These are phyloP conservation scores for Starmerella floris DNA, from an alignment of 805 yeast species.

Conservation along the genomic window DNA sequence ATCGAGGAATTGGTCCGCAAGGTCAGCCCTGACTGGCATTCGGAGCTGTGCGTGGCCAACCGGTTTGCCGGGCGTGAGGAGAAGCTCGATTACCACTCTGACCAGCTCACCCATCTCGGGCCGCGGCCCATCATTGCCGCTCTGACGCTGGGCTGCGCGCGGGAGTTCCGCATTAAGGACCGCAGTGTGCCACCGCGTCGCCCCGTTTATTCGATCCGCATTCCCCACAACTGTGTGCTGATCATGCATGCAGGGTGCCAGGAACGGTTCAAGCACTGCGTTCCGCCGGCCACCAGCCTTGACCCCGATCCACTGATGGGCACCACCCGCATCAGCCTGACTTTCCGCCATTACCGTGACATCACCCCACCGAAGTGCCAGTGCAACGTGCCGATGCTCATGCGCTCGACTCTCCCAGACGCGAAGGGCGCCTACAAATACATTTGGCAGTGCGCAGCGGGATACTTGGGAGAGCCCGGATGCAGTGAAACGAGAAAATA, in stretches of 20 bases:
- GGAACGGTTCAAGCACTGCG: conserved; percentile 57
- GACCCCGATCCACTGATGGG: conserved; percentile 40
- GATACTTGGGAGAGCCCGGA: conserved; percentile 20
- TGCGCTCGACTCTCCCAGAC: conserved; percentile 41
- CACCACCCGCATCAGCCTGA: conserved; percentile 44
- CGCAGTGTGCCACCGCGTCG: conserved; percentile 13
- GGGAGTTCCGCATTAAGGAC: conserved; percentile 47
- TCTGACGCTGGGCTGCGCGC: conserved; percentile 51
- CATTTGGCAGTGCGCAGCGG: conserved; percentile 50
- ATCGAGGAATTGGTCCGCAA: conserved; percentile 33
- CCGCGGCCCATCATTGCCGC: conserved; percentile 60
- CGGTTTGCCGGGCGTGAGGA: conserved; percentile 38
- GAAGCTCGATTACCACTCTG: conserved; percentile 64
- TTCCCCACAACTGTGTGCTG: conserved; percentile 56
- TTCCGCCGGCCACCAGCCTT: conserved; percentile 34
- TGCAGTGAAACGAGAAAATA: conserved; percentile 15
- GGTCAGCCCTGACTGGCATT: conserved; percentile 36
- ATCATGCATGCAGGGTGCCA: conserved; percentile 73
- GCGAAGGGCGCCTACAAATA: conserved; percentile 32
- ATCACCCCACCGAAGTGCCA: conserved; percentile 34
- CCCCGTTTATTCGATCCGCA: conserved; percentile 39
- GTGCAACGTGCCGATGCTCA: conserved; percentile 35
- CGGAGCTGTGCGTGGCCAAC: conserved; percentile 44
- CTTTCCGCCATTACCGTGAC: conserved; percentile 42
- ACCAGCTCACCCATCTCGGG: conserved; percentile 56